Conservation (phyloP, 805 yeast genomes). For the Saccharomyces cerevisiae region DNA sequence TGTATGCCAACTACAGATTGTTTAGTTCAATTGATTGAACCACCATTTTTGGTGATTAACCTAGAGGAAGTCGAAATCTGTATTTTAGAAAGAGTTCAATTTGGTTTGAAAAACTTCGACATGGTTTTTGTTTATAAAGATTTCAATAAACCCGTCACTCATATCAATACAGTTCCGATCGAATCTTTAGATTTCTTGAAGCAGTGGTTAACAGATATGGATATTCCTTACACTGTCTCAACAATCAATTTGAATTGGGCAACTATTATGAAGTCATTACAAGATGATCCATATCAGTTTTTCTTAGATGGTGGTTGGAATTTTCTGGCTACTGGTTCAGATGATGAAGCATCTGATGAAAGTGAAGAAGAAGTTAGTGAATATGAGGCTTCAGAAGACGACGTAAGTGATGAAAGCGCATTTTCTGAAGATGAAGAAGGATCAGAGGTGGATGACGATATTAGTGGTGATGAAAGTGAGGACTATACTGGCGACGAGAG, state of each 20-base stretch:
- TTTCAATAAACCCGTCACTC: conserved; percentile 77
- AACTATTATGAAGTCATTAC: conserved; percentile 88
- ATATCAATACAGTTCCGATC: conserved; percentile 91
- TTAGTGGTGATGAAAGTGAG: conserved; percentile 29
- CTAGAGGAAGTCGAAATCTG: conserved; percentile 89
- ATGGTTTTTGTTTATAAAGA: conserved; percentile 94
- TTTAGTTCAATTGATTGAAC: conserved; percentile 85
- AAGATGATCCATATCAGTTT: conserved; percentile 88
- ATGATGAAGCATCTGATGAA: conserved; percentile 59
- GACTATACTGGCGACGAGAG: conserved; percentile 26
- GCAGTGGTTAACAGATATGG: conserved; percentile 96
- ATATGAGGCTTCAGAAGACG: conserved; percentile 38
- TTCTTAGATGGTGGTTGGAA: conserved; percentile 95
- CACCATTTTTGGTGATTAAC: conserved; percentile 89
- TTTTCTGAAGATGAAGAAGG: conserved; percentile 30
- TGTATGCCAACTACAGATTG: conserved; percentile 98
- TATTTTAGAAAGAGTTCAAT: conserved; percentile 93
- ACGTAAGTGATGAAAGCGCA: conserved; percentile 36
- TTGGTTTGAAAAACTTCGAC: conserved; percentile 93
- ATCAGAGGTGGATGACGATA: conserved; percentile 19
- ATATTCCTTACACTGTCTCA: conserved; percentile 89
- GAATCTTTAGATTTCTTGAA: conserved; percentile 85
- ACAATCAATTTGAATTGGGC: conserved; percentile 94
- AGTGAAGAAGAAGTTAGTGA: conserved; percentile 57
- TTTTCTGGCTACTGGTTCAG: conserved; percentile 83